A percentile compares a stretch with the other conserved stretches of the same genome.
These are phyloP conservation scores for Melanogaster broomeanus DNA, from an alignment of 768 basidiomycete species.

Conservation along the genomic window DNA sequence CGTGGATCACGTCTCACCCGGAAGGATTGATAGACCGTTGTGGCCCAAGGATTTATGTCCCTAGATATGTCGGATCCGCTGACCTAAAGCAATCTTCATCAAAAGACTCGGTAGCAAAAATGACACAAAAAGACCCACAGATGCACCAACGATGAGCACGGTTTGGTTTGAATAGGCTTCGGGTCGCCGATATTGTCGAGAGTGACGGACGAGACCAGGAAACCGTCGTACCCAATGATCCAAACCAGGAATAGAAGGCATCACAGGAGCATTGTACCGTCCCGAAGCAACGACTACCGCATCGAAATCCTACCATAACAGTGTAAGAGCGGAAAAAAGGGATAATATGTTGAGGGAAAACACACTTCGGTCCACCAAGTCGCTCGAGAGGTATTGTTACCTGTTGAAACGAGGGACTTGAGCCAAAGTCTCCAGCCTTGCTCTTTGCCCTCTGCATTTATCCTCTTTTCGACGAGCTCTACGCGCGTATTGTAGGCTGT, in stretches of 20 bases:
- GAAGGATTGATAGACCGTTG: conserved; percentile 12
- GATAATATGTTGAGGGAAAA: not conserved
- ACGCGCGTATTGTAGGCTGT: conserved; percentile 50
- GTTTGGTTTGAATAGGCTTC: conserved; percentile 38
- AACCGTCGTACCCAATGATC: too few species aligned
- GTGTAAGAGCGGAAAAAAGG: not conserved
- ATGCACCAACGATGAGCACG: conserved; percentile 42
- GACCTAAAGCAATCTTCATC: too few species aligned
- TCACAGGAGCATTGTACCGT: conserved; percentile 9
- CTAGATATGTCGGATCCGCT: too few species aligned
- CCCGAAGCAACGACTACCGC: conserved; percentile 13
- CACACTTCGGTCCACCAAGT: conserved; percentile 30
- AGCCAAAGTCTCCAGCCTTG: conserved; percentile 38
- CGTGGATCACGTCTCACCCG: conserved; percentile 4
- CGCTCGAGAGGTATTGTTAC: conserved; percentile 23
- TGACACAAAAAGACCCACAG: too few species aligned
- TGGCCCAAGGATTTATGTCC: too few species aligned
- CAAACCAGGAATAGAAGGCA: too few species aligned
- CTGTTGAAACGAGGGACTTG: conserved; percentile 30
- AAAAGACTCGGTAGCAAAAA: too few species aligned
- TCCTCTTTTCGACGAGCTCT: conserved; percentile 43
- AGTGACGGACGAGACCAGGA: too few species aligned
- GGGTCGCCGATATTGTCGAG: conserved; percentile 44
- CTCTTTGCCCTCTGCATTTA: conserved; percentile 29
- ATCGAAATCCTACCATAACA: conserved; percentile 13